Base-by-base conservation (phyloP, 257 asterid species). In the Cinchona pubescens region DNA sequence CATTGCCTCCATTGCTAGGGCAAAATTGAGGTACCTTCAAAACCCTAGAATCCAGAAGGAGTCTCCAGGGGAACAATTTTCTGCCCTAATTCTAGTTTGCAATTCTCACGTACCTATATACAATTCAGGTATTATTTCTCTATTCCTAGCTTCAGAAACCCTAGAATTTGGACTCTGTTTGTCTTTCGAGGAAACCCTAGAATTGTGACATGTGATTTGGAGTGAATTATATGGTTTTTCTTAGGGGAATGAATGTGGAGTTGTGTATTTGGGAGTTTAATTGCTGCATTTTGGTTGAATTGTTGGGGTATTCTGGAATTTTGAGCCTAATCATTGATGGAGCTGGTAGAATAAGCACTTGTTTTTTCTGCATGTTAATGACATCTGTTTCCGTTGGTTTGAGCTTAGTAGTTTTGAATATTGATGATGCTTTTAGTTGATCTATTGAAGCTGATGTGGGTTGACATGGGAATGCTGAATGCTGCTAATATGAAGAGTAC, bases 271-370 rank as follows among this genome's bases (percentile, higher is more conserved):
- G 55, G 46, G 61, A 78, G 63, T 69, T 72, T 49, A 63, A 74
- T 76, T 78, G 46, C 72, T 79, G 88, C 91, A 85, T 87, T 83
- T 80, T 82, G 86, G 76, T 84, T 83, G 79, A 76, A 82, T 79
- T 84, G 87, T 81, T 35, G 62, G 34, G 35, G 15, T 79, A 38
- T 13, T 75, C 77, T 74, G 55, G 76, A 59, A 43, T 63, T 63
- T 82, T 68, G 79, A 38, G 86, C 56, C 74, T 27, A 81, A 71
- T 6, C 68, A 34, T 62, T 80, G 46, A 32, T 65, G 58, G 63
- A 55, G 67, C 79, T 65, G 80, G 80, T 78, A 56, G 63, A 68
- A 77, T 66, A 58, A 38, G 81, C 71, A 51, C 77, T 46, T 45
- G 71, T 18, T 65, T 80, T 37, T 35, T 71, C 71, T 83, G 80